Base-by-base conservation (phyloP, 257 asterid genomes). In the Paraleonurus japonicus region DNA sequence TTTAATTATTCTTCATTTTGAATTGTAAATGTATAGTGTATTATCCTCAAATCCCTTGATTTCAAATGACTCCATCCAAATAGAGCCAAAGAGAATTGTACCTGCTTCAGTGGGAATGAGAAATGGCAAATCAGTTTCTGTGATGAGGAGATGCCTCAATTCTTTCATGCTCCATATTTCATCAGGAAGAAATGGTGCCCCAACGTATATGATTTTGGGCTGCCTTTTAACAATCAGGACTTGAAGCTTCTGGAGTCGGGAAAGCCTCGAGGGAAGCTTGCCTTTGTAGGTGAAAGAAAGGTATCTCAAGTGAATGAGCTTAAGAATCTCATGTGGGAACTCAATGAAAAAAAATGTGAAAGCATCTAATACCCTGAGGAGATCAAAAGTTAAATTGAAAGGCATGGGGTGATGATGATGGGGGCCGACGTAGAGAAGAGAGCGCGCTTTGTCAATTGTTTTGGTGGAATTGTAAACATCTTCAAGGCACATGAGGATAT, bases 341-440 rank as follows among this genome's bases (percentile, higher is more conserved):
- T 57, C 33, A 41, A 80, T 71, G 70, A 80, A 80, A n/a, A n/a
- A 66, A 8, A 80, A 69, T 12, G 84, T 61, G 13, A 75, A 60
- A 0, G 84, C 84, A 54, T 80, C 84, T 1, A 80, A 26, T 12
- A 80, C 81, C 70, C 76, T 75, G 10, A 80, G 75, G 45, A 32
- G 54, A 1, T 73, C 66, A 30, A 58, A 81, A 33, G 72, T 53
- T 33, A 77, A 16, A 48, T 22, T n/a, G 15, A 9, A 77, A 11
- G 80, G 82, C 2, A 69, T 3, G 0, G 80, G 80, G 45, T 76
- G 80, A 28, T 76, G 79, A 19, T 74, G 82, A 24, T 69, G 75
- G 72, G 72, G 30, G 65, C 76, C 8, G 75, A 72, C 0, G 76
- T 62, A 76, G 5, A 80, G 68, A 47, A 80, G 76, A 9, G 67